Base-by-base conservation (phyloP, 768 basidiomycete species). In the Boletus reticuloceps region DNA sequence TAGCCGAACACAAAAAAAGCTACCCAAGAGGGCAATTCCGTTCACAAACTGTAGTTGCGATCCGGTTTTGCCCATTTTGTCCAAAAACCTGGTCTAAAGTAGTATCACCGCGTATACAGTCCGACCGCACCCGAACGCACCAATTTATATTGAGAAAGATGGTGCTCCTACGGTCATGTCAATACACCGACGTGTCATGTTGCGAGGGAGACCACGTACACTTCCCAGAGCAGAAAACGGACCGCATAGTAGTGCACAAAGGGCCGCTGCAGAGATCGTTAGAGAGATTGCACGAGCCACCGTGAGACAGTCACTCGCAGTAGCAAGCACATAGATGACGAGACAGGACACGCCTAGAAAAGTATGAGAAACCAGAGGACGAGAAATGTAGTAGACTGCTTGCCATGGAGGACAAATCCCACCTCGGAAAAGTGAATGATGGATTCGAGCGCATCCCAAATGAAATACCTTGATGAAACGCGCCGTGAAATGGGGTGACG, bases 111-210 rank as follows among this genome's bases (percentile, higher is more conserved):
- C 27, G 25, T 46, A 37, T 34, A 34, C 19, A 27, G 19, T 34
- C 7, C 2, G 42, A 27, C 34, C 10, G 40, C 41, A 16, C 19
- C 14, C 31, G 19, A 50, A 68, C 76, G 56, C 60, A 92, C 91
- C 91, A 94, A 58, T 94, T 91, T 51, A 90, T 83, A 63, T 96
- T 89, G 58, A 96, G 75, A 72, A 95, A 93, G 54, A 93, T 82
- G 0, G 93, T 95, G 74, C 86, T 89, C 73, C 84, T 86, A 56
- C 17, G 42, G 34, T 36, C 41, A 44, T 7, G 19, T 62, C 34
- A 62, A 54, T 37, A 51, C 31, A 32, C 17, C 41, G 11, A 61
- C 14, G 22, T 34, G 29, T 13, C 12, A 41, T 17, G 22, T 41
- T 11, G 31, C 25, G 45, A 20, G 20, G 37, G n/a, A 11, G 13